Base-by-base conservation (phyloP, 257 asterid species). In the Gynochthodes officinalis region DNA sequence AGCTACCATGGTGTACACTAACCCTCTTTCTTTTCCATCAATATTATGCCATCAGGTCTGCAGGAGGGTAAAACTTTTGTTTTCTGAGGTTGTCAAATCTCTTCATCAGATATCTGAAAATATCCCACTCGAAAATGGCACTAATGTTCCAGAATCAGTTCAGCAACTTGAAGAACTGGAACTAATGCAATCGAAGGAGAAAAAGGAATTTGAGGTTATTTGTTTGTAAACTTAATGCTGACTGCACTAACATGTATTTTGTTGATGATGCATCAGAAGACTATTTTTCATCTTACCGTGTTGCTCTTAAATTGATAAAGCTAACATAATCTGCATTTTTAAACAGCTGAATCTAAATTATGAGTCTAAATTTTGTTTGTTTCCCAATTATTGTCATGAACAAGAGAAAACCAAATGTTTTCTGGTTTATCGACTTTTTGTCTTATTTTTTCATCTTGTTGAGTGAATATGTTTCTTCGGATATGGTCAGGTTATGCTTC, bases 181-280 rank as follows among this genome's bases (percentile, higher is more conserved):
- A 68, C 64, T 66, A 75, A 75, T 88, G 88, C 81, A 84, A 76
- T 87, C 80, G 74, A 81, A 73, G 83, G 96, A 89, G 80, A 89
- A 77, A 78, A 77, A 69, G 50, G 90, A 86, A 74, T 85, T 89
- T 85, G 93, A 89, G 96, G 97, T 91, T 69, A 66, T 63, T 50
- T 60, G 58, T 60, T 61, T 64, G 42, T 57, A 49, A 67, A 53
- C 57, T 32, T 61, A 13, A 19, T 67, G 30, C 71, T 37, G 43
- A 8, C 32, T 67, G 5, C 35, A 37, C 48, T 21, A 13, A 23
- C 4, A 35, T 64, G 35, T 69, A 25, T 62, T 27, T 43, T 12
- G 27, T 18, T 8, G 44, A 8, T 75, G 44, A 32, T 25, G 32
- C 9, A 8, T 58, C 19, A 15, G n/a, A 60, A 55, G 77, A 30